Base-by-base conservation (phyloP, 768 basidiomycete species). In the Leccinum subtestaceum region DNA sequence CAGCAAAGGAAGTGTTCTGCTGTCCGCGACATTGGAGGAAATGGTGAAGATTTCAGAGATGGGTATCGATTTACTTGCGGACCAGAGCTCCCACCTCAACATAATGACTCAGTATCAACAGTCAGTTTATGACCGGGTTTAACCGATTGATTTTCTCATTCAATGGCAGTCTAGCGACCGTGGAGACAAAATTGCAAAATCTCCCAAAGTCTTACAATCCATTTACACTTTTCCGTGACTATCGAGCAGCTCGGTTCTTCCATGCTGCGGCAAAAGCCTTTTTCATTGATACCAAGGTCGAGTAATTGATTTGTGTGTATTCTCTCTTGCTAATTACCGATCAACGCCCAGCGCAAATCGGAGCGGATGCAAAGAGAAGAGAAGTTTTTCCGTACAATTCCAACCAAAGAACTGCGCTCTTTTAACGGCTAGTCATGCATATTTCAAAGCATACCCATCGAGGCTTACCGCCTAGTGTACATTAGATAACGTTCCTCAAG, bases 11-110 rank as follows among this genome's bases (percentile, higher is more conserved):
- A 29, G 17, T 8, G 0, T 55, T 17, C 17, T 65, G 13, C 36
- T 65, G 3, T 8, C 1, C 10, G 53, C 57, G 6, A 65, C 64
- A 9, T 21, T 61, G 12, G 43, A 60, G 0, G 62, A 65, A 19
- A 60, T 64, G 47, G 12, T 3, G 0, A 15, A 15, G 13, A 58
- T 65, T 5, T 4, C 0, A 1, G 2, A 40, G 1, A 2, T 61
- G 23, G 55, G 57, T 5, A 15, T 49, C 38, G 63, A 64, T 48
- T 32, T 57, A 4, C 34, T 36, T 38, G 9, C 27, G 4, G 32
- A 59, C 12, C 8, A 8, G 0, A n/a, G 29, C 7, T 65, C 58
- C 8, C 5, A 57, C 15, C 38, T 11, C 2, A 40, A 52, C 4
- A 56, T 60, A 2, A 61, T 27, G 27, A 27, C 27, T 27, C 27